These are phyloP conservation scores for Sclerotinia trifoliorum DNA, from an alignment of 2,329 filamentous ascomycete species.

Conservation along the genomic window DNA sequence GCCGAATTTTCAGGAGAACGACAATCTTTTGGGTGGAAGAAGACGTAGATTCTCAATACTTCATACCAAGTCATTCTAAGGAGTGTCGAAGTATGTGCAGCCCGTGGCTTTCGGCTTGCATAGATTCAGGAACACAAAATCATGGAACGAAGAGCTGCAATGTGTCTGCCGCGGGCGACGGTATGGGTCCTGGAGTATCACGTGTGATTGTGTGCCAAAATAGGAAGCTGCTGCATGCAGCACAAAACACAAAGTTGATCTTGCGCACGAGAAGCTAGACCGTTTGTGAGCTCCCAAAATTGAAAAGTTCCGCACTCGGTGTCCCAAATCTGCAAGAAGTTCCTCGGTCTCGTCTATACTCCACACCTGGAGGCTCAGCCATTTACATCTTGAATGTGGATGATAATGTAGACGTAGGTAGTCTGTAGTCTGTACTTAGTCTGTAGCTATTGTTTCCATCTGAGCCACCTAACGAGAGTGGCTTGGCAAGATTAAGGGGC, in stretches of 20 bases:
- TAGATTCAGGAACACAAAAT: not conserved
- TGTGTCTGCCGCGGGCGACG: not conserved
- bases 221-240: not conserved
- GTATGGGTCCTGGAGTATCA: not conserved
- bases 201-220: not conserved
- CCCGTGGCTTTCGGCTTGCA: not conserved
- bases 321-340: not conserved
- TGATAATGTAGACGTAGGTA: no score
- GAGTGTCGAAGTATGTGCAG: not conserved
- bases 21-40: not conserved
- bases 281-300: not conserved
- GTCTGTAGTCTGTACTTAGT: no score
- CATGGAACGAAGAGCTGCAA: not conserved
- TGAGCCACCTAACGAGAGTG: not conserved
- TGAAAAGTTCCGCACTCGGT: not conserved
- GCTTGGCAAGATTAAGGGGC: slow-evolving; percentile 3
- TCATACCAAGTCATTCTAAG: not conserved
- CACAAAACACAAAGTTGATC: not conserved
- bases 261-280: not conserved
- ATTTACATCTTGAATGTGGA: not conserved
- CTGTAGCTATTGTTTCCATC: not conserved
- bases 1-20: not conserved
- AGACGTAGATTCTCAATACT: not conserved
- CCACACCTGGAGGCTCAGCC: not conserved
- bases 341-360: not conserved